phyloP scores from a whole-genome alignment of 2,329 filamentous ascomycete genomes.

The Arthrobotrys sphaeroides region DNA sequence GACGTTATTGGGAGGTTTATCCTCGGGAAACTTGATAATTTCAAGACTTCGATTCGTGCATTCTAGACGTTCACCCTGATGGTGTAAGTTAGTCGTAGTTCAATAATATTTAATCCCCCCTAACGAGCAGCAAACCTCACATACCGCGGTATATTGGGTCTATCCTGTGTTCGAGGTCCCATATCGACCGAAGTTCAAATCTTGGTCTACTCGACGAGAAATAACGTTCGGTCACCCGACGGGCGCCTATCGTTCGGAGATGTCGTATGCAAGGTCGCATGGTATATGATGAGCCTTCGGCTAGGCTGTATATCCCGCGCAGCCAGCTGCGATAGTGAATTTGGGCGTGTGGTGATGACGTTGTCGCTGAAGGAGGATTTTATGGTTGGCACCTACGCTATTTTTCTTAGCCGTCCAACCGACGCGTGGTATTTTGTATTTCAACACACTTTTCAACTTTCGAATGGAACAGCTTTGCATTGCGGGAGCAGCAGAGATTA shows the following conservation, averaged over 20 bases:
- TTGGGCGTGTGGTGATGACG: neutral
- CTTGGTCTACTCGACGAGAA: constrained; percentile 24
- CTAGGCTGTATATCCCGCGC: neutral
- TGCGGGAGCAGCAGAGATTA: neutral
- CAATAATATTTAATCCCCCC: neutral
- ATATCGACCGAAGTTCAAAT: constrained; percentile 47
- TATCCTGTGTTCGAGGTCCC: constrained; percentile 39
- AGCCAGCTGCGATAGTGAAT: constrained; percentile 26
- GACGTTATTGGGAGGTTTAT: constrained; percentile 72
- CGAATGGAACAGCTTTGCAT: too few relatives aligned
- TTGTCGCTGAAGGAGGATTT: neutral
- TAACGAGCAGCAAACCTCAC: neutral
- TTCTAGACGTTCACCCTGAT: constrained; percentile 35
- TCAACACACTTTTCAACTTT: constrained; percentile 8
- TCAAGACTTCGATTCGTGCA: constrained; percentile 49
- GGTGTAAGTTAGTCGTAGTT: constrained; percentile 36
- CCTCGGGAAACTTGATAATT: constrained; percentile 37
- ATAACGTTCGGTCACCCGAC: neutral
- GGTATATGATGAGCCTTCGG: neutral
- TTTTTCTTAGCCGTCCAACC: neutral
- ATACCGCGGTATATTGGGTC: constrained; percentile 52
- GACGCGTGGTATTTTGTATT: neutral
- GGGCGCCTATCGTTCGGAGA: neutral
- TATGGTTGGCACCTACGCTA: neutral
- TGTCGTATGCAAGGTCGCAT: constrained; percentile 20